phyloP scores from a whole-genome alignment of 176 grass and related monocot genomes.

The Cenchrus purpureus region DNA sequence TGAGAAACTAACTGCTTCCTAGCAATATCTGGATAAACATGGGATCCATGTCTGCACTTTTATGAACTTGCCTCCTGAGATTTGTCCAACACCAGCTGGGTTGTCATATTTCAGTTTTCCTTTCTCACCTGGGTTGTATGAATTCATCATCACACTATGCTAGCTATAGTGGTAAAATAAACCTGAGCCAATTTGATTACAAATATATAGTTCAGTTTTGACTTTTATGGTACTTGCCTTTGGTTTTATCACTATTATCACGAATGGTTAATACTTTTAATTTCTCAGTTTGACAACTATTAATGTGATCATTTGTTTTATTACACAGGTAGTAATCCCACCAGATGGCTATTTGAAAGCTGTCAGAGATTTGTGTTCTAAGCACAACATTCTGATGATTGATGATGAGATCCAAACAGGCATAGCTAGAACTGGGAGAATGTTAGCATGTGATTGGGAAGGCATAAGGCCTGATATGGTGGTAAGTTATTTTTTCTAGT shows the following conservation, averaged over 20 bases:
- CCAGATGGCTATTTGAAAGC: constrained; percentile 91
- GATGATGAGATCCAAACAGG: constrained; percentile 99
- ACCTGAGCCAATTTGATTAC: background rate
- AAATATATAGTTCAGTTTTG: constrained; percentile 23
- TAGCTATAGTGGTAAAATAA: constrained; percentile 28
- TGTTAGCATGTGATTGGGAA: constrained; percentile 95
- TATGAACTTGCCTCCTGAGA: background rate
- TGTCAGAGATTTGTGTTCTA: constrained; percentile 87
- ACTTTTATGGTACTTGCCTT: constrained; percentile 21
- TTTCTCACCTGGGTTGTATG: background rate
- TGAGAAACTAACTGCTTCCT: background rate
- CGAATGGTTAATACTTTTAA: constrained; percentile 8
- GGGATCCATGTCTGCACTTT: background rate
- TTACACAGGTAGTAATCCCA: constrained; percentile 76
- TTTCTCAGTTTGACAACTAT: background rate
- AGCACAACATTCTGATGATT: constrained; percentile 93
- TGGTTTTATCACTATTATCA: constrained; percentile 18
- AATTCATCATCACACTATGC: background rate
- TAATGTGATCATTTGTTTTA: background rate
- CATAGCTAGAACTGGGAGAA: constrained; percentile 91
- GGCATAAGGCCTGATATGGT: constrained; percentile 85
- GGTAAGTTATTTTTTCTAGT: constrained; percentile 53
- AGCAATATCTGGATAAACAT: background rate
- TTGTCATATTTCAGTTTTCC: background rate
- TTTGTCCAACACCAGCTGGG: background rate